Base-by-base conservation (phyloP, 306 rosid genomes). In the Begonia fuchsioides region DNA sequence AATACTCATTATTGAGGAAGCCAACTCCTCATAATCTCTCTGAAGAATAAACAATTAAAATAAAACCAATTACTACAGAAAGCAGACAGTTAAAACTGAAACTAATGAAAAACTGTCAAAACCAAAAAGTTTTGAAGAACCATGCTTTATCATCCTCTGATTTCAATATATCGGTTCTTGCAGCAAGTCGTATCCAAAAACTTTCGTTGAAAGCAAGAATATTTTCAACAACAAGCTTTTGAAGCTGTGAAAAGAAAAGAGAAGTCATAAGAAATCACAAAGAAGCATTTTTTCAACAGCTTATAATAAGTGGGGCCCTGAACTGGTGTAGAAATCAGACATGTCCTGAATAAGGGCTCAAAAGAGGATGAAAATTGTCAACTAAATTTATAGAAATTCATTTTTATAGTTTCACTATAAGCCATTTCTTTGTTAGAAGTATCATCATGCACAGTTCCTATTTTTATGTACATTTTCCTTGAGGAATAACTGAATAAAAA, bases 1-100 rank as follows among this genome's bases (percentile, higher is more conserved):
- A 56, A 76, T 66, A 54, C 43, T 83, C 96, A 81, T 88, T 39
- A 83, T 66, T 8, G 86, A 59, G 50, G 64, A 40, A 49, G 96
- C 96, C 73, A 88, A 70, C 46, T 88, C 96, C 72, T 88, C 90
- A 50, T 88, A 88, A 75, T 83, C 96, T 61, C 74, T 88, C 95
- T 88, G 86, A 61, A 60, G 54, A 46, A 54, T 53, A 67, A 32
- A 69, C 47, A 16, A 45, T 61, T 38, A n/a, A 55, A 51, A 17
- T 53, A 9, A 39, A 59, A 35, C 35, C 15, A 60, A 54, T 62
- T 47, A 18, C 35, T 50, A 50, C 32, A 54, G 12, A 59, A 47
- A 12, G 16, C 56, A 59, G 11, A 58, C 51, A 54, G 17, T 44
- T 32, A 3, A 54, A 54, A 12, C 57, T 53, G n/a, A 38, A 32